Percentiles rank a stretch among this genome's conserved stretches.
These are phyloP conservation scores for Boletus mariae DNA, from an alignment of 1,284 basidiomycete species.

Conservation along the genomic window DNA sequence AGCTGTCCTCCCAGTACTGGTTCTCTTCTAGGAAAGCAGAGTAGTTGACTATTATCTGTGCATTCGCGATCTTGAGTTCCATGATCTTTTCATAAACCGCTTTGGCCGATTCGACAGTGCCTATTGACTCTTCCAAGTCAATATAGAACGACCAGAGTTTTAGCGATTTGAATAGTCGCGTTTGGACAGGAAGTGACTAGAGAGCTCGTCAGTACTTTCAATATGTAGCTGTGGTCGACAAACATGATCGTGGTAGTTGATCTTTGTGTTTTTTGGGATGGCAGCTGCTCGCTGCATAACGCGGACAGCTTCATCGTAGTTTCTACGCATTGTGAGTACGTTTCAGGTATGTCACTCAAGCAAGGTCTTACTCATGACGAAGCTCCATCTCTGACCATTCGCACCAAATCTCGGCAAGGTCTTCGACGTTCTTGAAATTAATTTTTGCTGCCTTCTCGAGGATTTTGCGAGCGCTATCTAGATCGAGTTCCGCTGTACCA, in stretches of 20 bases:
- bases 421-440: constrained; percentile 94
- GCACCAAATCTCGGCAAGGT: constrained; percentile 98
- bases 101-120: constrained; percentile 89
- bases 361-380: constrained; percentile 76
- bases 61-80: constrained; percentile 97
- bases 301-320: constrained; percentile 92
- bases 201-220: constrained; percentile 13
- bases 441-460: constrained; percentile 90
- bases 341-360: constrained; percentile 1
- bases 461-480: constrained; percentile 87
- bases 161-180: constrained; percentile 92
- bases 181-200: constrained; percentile 81
- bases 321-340: constrained; percentile 47
- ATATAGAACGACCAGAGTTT: constrained; percentile 99
- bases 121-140: constrained; percentile 95
- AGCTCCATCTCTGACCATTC: constrained; percentile 99
- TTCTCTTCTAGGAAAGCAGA: constrained; percentile 97
- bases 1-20: constrained; percentile 97
- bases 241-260: constrained; percentile 96
- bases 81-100: constrained; percentile 95
- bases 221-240: constrained; percentile 26
- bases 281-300: constrained; percentile 96
- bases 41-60: constrained; percentile 96
- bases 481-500: constrained; percentile 74
- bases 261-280: constrained; percentile 84